These are phyloP conservation scores for Exophiala xenobiotica DNA, from an alignment of 2,329 filamentous ascomycete species.

Conservation along the genomic window DNA sequence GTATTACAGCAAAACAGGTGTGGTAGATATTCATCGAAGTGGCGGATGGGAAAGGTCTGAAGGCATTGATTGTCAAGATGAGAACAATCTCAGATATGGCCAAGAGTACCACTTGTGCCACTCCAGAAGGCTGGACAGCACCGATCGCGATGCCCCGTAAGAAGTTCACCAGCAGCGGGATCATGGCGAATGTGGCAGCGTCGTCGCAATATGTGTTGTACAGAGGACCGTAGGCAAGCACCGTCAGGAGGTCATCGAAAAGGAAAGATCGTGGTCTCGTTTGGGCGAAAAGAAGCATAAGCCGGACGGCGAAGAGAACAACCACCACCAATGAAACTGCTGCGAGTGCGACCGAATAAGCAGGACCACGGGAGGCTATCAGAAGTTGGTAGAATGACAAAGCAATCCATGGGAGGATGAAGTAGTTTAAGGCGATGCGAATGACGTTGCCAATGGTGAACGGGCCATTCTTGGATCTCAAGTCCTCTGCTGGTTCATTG, in stretches of 20 bases:
- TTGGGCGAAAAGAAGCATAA: conserved; percentile 74
- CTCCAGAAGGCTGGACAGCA: conserved; percentile 86
- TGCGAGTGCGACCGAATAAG: conserved; percentile 71
- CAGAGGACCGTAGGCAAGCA: conserved; percentile 84
- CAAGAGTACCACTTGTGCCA: conserved; percentile 86
- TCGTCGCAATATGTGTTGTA: conserved; percentile 98
- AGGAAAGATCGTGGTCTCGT: conserved; percentile 82
- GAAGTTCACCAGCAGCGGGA: conserved; percentile 81
- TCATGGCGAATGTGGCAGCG: conserved; percentile 82
- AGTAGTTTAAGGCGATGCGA: conserved; percentile 88
- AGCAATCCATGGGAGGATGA: conserved; percentile 81
- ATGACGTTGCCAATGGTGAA: conserved; percentile 78
- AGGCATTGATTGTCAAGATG: conserved; percentile 81
- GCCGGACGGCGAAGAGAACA: conserved; percentile 72
- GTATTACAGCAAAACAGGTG: conserved; percentile 74
- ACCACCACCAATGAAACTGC: conserved; percentile 72
- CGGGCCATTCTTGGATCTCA: conserved; percentile 86
- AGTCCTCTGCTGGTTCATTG: conserved; percentile 76
- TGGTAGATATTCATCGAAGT: conserved; percentile 99
- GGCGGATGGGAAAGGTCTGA: conserved; percentile 82
- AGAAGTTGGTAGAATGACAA: conserved; percentile 91
- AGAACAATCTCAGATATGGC: conserved; percentile 93
- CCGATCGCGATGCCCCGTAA: conserved; percentile 87
- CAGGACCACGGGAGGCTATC: conserved; percentile 65
- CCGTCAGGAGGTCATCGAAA: conserved; percentile 88